Conservation (phyloP, 2,329 filamentous ascomycete genomes). For the Phoma herbarum region DNA sequence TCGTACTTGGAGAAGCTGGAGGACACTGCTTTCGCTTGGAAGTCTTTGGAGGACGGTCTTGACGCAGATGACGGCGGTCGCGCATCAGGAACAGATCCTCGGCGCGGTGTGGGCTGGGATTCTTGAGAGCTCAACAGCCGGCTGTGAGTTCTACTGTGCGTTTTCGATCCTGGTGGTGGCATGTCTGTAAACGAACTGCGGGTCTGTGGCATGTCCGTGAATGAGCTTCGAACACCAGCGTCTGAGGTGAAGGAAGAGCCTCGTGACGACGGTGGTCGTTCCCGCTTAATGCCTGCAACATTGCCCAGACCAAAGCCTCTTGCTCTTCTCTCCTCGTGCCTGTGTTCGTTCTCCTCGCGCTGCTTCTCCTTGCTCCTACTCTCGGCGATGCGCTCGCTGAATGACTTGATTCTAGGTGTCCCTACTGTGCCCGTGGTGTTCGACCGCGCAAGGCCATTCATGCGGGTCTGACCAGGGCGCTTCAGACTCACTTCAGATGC, state of each 20-base stretch:
- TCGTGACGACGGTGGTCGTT: constrained; percentile 37
- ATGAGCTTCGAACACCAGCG: constrained; percentile 27
- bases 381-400: constrained; percentile 85
- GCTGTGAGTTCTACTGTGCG: constrained; percentile 26
- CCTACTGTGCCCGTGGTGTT: constrained; percentile 55
- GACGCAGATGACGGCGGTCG: constrained; percentile 31
- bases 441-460: constrained; percentile 31
- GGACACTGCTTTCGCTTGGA: constrained; percentile 29
- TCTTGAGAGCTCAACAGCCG: constrained; percentile 31
- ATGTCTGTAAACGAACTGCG: constrained; percentile 25
- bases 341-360: constrained; percentile 55
- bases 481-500: constrained; percentile 86
- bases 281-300: constrained; percentile 36
- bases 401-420: constrained; percentile 63
- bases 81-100: constrained; percentile 27
- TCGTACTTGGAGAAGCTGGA: constrained; percentile 39
- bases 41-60: constrained; percentile 33
- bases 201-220: constrained; percentile 30
- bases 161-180: constrained; percentile 24
- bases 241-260: constrained; percentile 31
- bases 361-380: constrained; percentile 60
- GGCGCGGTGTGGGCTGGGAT: constrained; percentile 28
- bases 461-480: constrained; percentile 62
- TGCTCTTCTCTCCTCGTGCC: constrained; percentile 55
- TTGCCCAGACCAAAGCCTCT: constrained; percentile 51